Base-by-base conservation (phyloP, 2,329 filamentous ascomycete species). In the Penicillium paneum region DNA sequence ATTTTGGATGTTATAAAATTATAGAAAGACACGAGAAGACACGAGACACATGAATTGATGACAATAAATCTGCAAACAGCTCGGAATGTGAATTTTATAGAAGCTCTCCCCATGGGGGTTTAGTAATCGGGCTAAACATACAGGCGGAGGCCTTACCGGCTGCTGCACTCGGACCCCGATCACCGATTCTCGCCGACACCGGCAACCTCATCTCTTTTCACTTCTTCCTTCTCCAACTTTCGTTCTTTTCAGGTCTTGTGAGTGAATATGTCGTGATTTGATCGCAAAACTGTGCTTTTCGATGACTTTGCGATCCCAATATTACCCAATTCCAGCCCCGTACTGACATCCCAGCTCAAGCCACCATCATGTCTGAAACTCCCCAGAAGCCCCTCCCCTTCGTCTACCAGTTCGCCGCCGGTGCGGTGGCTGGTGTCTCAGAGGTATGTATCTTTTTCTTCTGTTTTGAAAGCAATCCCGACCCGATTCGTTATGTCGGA, bases 391-490 rank as follows among this genome's bases (percentile, higher is more conserved):
- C 92, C 55, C 85, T 97, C 65, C 91, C 91, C 56, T 97, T 97
- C 78, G 76, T 85, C 66, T 97, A 97, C 85, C 92, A 96, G 80
- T 96, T 97, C 81, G 89, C 87, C 74, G 92, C 93, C 71, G 92
- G 92, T 79, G 94, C 94, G 73, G 89, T 99, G 72, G 94, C 94
- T 71, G 94, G 94, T 81, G 92, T 99, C 63, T 97, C 93, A 67
- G 94, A 99, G 84, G 91, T 92, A 81, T 77, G 87, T 79, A 49
- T 55, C 38, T 55, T 38, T 35, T 15, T 8, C 19, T n/a, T 15
- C 15, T 15, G 17, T 13, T 38, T 12, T 24, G n/a, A 8, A 35
- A 40, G 12, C 3, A 12, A 31, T 40, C 29, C 21, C 26, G 36
- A 51, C 12, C 7, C 2, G 8, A 36, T 47, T 39, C 6, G 32